Evolutionary conservation across 1,284 basidiomycete genomes (phyloP).

Genomic region (Pseudozyma tsukubaensis): DNA sequence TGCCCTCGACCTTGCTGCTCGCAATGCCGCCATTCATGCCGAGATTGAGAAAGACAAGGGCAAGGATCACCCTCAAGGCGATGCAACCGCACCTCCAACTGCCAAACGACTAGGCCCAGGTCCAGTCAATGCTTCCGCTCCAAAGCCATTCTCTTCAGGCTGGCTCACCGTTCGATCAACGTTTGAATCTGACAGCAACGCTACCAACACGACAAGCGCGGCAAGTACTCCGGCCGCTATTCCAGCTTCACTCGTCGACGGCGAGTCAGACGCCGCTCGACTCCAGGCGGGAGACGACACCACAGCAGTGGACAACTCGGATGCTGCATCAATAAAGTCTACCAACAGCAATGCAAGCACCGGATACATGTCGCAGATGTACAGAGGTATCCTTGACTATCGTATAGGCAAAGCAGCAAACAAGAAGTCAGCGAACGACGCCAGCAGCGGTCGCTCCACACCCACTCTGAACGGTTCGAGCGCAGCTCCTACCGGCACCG

Average conservation of each 20-base stretch:
- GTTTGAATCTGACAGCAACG: constrained; percentile 47
- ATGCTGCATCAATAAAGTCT: constrained; percentile 9
- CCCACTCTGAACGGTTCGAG: constrained; percentile 7
- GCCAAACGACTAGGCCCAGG: constrained; percentile 53
- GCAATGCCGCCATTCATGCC: constrained; percentile 52
- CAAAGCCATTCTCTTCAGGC: constrained; percentile 53
- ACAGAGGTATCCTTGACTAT: constrained; percentile 62
- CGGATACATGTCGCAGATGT: constrained; percentile 62
- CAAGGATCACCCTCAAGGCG: constrained; percentile 44
- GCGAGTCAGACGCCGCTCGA: constrained; percentile 28
- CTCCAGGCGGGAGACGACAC: constrained; percentile 26
- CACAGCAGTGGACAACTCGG: constrained; percentile 5
- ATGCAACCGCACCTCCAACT: constrained; percentile 47
- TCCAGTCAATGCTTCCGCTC: constrained; percentile 16
- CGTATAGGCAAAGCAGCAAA: constrained; percentile 27
- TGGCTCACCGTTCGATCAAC: constrained; percentile 55
- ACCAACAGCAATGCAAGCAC: constrained; percentile 9
- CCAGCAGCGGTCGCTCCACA: constrained; percentile 10
- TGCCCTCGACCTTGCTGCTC: constrained; percentile 53
- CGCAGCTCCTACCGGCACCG: constrained; percentile 26
- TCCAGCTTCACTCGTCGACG: constrained; percentile 27
- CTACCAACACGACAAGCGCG: constrained; percentile 4
- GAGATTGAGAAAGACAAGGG: constrained; percentile 43
- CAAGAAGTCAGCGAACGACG: constrained; percentile 23
- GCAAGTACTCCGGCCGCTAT: constrained; percentile 11